Percentiles rank a stretch among this genome's conserved stretches.
phyloP scores from a whole-genome alignment of 2,329 filamentous ascomycete genomes.

The Metarhizium guizhouense region DNA sequence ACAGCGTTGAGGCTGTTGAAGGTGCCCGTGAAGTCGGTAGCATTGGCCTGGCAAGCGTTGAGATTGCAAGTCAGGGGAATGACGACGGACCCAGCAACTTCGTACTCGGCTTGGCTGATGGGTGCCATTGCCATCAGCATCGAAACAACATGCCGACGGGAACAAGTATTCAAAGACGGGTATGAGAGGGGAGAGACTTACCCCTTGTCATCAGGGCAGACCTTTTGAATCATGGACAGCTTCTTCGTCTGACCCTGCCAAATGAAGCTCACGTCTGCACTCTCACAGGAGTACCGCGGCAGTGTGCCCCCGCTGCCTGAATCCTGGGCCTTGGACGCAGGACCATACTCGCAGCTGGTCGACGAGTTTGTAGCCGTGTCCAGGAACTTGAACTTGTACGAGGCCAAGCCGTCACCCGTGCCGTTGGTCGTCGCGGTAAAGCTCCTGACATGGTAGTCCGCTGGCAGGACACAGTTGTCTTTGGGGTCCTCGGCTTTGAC shows the following conservation, averaged over 20 bases:
- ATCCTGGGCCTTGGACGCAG: constrained; percentile 27
- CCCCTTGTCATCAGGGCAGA: constrained; percentile 29
- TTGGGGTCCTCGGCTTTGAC: constrained; percentile 15
- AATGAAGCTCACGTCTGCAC: constrained; percentile 33
- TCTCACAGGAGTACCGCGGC: constrained; percentile 34
- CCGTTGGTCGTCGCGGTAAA: constrained; percentile 27
- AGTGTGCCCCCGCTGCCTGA: constrained; percentile 15
- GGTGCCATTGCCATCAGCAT: not conserved
- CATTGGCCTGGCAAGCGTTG: not conserved
- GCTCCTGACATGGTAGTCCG: constrained; percentile 27
- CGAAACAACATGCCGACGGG: constrained; percentile 2
- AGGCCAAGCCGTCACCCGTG: constrained; percentile 21
- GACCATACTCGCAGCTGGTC: constrained; percentile 36
- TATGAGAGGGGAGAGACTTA: constrained; percentile 15
- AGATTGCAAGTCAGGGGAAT: constrained; percentile 10
- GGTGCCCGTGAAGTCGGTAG: not conserved
- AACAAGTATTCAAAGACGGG: not conserved
- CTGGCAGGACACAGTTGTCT: constrained; percentile 27
- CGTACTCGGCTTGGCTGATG: constrained; percentile 12
- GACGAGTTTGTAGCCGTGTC: constrained; percentile 29
- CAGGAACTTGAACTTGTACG: constrained; percentile 30
- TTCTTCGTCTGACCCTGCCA: constrained; percentile 20
- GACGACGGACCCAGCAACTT: constrained; percentile 20
- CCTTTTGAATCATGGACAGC: constrained; percentile 35
- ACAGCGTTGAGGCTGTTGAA: constrained; percentile 5